Percentiles rank a stretch among this genome's conserved stretches.
phyloP scores from a whole-genome alignment of 805 yeast genomes.

The Tanozyma kutaoensis region DNA sequence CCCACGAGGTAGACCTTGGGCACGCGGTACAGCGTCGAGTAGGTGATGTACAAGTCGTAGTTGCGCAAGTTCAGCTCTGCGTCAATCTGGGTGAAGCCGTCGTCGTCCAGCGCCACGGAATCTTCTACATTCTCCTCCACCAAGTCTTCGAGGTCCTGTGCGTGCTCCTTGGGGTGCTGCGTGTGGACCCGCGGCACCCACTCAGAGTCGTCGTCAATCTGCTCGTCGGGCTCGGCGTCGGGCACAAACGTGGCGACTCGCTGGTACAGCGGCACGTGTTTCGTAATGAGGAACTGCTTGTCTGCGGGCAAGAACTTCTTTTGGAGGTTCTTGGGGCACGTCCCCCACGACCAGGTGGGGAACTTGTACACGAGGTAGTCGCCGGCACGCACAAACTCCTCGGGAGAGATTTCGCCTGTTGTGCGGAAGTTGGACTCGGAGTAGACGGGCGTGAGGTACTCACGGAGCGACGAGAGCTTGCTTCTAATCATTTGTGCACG shows the following conservation, averaged over 20 bases:
- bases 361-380: slow-evolving; percentile 83
- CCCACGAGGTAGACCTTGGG: slow-evolving; percentile 93
- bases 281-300: slow-evolving; percentile 79
- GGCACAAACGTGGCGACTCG: slow-evolving; percentile 50
- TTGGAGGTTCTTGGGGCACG: slow-evolving; percentile 18
- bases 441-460: slow-evolving; percentile 82
- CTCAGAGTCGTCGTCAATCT: slow-evolving; percentile 3
- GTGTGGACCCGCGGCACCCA: slow-evolving; percentile 4
- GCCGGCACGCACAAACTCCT: slow-evolving; percentile 89
- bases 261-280: slow-evolving; percentile 76
- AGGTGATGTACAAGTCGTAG: slow-evolving; percentile 83
- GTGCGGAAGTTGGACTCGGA: slow-evolving; percentile 73
- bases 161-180: not conserved
- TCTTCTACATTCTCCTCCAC: slow-evolving; percentile 29
- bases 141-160: slow-evolving; percentile 30
- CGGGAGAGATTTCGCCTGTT: slow-evolving; percentile 92
- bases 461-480: slow-evolving; percentile 72
- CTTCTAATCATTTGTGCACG: slow-evolving; percentile 17
- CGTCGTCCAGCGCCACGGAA: slow-evolving; percentile 10
- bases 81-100: slow-evolving; percentile 14
- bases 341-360: slow-evolving; percentile 92
- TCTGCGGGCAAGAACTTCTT: slow-evolving; percentile 72
- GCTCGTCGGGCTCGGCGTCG: slow-evolving; percentile 17
- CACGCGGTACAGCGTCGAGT: slow-evolving; percentile 89
- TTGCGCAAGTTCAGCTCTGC: slow-evolving; percentile 34